Evolutionary conservation across 2,329 filamentous ascomycete genomes (phyloP).

Genomic region (Thielaviopsis ethacetica): DNA sequence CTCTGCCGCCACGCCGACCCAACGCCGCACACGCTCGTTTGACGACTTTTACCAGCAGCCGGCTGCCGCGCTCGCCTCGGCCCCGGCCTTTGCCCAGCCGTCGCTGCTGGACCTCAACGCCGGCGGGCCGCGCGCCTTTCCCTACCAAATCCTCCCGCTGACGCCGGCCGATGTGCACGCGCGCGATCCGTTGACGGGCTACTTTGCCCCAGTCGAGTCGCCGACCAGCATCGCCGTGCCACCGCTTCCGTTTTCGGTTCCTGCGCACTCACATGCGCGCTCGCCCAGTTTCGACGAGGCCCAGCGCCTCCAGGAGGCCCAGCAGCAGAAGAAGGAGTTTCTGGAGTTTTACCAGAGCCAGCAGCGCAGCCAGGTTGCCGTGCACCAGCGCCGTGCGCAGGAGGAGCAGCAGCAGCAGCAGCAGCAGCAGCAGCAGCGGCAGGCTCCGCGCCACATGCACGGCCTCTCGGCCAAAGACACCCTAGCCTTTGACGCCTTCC

Average conservation of each 20-base stretch:
- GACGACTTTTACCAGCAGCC: conserved; percentile 27
- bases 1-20: conserved; percentile 6
- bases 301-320: not conserved
- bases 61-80: not conserved
- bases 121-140: not conserved
- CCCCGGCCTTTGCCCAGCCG: not conserved
- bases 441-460: not conserved
- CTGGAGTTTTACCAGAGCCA: not conserved
- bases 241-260: not conserved
- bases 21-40: conserved; percentile 15
- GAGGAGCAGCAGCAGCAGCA: not conserved
- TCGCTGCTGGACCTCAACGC: conserved; percentile 1
- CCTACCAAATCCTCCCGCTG: conserved; percentile 5
- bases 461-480: not conserved
- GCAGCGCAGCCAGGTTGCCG: not conserved
- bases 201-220: conserved; percentile 2
- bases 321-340: not conserved
- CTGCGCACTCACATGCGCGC: too few relatives aligned
- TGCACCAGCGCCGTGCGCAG: not conserved
- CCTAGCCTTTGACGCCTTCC: not conserved
- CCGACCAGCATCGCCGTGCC: not conserved
- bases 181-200: conserved; percentile 6
- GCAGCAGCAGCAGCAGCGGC: not conserved
- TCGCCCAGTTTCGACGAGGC: not conserved
- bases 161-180: conserved; percentile 8